A percentile compares a stretch with the other conserved stretches of the same genome.
Evolutionary conservation across 2,329 filamentous ascomycete species (phyloP).

Genomic region (Venturia carpophila): DNA sequence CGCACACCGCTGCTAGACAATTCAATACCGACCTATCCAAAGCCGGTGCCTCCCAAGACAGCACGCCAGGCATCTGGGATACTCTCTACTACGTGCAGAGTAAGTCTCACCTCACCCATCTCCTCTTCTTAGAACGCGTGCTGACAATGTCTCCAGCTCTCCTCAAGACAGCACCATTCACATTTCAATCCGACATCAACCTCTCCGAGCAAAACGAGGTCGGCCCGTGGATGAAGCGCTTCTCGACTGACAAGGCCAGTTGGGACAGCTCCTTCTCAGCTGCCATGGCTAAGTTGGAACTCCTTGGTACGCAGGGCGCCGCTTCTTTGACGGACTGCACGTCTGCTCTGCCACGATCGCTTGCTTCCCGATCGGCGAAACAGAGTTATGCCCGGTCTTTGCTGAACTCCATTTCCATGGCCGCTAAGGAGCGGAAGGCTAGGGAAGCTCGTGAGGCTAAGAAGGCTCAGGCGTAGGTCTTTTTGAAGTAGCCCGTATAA

Average conservation of each 20-base stretch:
- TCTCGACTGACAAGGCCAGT: slow-evolving; percentile 29
- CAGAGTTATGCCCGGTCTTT: slow-evolving; percentile 13
- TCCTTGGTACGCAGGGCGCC: slow-evolving; percentile 23
- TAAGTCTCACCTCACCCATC: neutral
- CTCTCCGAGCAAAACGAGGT: slow-evolving; percentile 25
- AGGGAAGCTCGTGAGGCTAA: neutral
- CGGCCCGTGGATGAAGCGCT: slow-evolving; percentile 30
- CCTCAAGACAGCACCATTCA: slow-evolving; percentile 23
- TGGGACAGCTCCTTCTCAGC: slow-evolving; percentile 30
- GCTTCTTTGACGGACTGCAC: slow-evolving; percentile 24
- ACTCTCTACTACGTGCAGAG: slow-evolving; percentile 26
- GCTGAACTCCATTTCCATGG: slow-evolving; percentile 5
- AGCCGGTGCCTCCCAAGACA: slow-evolving; percentile 18
- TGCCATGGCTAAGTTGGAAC: slow-evolving; percentile 25
- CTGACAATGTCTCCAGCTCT: slow-evolving; percentile 17
- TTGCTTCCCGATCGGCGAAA: slow-evolving; percentile 23
- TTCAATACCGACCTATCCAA: slow-evolving; percentile 36
- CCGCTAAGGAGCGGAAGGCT: neutral
- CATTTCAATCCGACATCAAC: slow-evolving; percentile 29
- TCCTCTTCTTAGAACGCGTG: neutral
- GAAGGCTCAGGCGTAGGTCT: neutral
- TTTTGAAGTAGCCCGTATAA: neutral
- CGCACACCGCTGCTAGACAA: slow-evolving; percentile 45
- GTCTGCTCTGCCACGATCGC: slow-evolving; percentile 22
- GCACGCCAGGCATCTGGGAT: slow-evolving; percentile 22